Percentiles rank a stretch among this genome's conserved stretches.
Conservation (phyloP, 352 stramenopile species). For the Pythium diclinum region DNA sequence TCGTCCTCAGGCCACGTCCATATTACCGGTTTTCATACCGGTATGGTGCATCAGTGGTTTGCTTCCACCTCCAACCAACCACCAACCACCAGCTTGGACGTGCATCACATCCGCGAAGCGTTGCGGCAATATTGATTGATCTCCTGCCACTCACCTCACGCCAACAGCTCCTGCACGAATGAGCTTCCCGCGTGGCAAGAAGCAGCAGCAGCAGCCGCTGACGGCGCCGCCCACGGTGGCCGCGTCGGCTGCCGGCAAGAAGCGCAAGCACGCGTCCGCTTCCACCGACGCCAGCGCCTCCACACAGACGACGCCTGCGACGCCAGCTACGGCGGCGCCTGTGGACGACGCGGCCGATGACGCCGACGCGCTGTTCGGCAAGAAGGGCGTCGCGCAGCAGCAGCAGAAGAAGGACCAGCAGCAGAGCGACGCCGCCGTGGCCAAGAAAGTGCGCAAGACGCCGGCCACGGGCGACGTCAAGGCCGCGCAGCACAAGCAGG, state of each 20-base stretch:
- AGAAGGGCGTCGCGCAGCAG: conserved; percentile 51
- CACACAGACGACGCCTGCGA: not conserved
- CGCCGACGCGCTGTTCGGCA: conserved; percentile 74
- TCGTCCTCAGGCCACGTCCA: not conserved
- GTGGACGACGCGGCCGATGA: conserved; percentile 24
- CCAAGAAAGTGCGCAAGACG: conserved; percentile 27
- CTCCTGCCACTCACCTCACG: not conserved
- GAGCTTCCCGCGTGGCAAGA: conserved; percentile 77
- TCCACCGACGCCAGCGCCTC: not conserved
- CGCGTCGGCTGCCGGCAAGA: conserved; percentile 29
- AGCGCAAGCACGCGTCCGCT: conserved; percentile 41
- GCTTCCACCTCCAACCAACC: conserved; percentile 16
- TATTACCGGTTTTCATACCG: not conserved
- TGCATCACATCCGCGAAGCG: conserved; percentile 11
- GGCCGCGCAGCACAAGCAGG: conserved; percentile 24
- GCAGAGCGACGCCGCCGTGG: conserved; percentile 27
- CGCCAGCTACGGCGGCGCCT: not conserved
- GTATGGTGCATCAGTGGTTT: not conserved
- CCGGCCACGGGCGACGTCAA: conserved; percentile 15
- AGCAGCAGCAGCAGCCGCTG: conserved; percentile 40
- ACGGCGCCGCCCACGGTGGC: conserved; percentile 24
- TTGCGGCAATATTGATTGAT: conserved; percentile 7
- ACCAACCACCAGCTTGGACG: not conserved
- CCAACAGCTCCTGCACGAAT: conserved; percentile 9
- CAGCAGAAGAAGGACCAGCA: conserved; percentile 20